Conservation (phyloP, 176 grass and related monocot species). For the Carex scoparia region DNA sequence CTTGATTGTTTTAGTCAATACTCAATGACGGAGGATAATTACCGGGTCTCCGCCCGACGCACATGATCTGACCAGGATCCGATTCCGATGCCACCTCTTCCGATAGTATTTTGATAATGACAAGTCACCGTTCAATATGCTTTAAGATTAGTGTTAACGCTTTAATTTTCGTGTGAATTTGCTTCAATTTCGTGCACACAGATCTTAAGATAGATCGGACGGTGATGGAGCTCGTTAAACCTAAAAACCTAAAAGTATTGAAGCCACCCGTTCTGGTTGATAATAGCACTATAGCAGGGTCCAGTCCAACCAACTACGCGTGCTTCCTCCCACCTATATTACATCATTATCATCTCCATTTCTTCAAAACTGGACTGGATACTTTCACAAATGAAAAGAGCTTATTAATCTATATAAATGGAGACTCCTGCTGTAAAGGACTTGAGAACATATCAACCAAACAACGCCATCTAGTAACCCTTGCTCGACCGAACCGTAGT, state of each 20-base stretch:
- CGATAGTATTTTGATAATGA: too few species aligned
- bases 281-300: background rate
- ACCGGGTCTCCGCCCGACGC: background rate
- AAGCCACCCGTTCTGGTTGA: too few species aligned
- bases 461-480: background rate
- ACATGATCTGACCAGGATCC: slow-evolving; percentile 1
- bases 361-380: background rate
- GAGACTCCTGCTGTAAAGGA: background rate
- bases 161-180: too few species aligned
- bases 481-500: background rate
- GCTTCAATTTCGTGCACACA: too few species aligned
- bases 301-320: background rate
- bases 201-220: too few species aligned
- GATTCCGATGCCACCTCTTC: background rate
- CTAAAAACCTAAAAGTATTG: too few species aligned
- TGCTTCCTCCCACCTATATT: background rate
- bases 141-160: too few species aligned
- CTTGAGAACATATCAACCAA: background rate
- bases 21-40: background rate
- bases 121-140: too few species aligned
- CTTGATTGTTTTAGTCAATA: background rate
- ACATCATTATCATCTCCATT: background rate
- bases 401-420: background rate
- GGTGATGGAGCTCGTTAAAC: too few species aligned
- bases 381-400: too few species aligned